These are phyloP conservation scores for Suillus subaureus DNA, from an alignment of 768 basidiomycete species.

Conservation along the genomic window DNA sequence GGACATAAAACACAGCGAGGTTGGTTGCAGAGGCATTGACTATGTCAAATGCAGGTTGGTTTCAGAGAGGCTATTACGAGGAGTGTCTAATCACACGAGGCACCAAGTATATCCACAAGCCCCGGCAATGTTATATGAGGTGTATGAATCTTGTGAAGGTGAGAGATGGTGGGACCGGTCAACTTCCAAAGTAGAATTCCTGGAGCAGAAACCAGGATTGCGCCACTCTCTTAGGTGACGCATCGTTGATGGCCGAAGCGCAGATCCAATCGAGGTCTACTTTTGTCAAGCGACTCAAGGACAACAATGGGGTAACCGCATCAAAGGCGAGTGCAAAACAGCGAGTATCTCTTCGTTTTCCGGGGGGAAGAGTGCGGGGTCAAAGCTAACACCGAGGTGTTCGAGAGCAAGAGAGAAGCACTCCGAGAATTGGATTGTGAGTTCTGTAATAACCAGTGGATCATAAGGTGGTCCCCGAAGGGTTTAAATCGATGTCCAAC, in stretches of 20 bases:
- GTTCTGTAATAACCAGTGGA: background rate
- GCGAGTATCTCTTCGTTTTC: background rate
- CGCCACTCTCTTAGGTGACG: background rate
- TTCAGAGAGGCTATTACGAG: no score
- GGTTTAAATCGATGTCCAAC: no score
- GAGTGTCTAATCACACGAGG: no score
- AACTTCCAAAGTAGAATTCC: background rate
- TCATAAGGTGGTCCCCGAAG: background rate
- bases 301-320: background rate
- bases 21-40: no score
- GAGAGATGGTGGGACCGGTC: background rate
- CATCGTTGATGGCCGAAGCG: background rate
- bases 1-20: no score
- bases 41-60: no score
- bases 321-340: no score
- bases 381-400: background rate
- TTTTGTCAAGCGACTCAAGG: background rate
- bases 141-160: background rate
- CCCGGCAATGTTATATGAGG: constrained; percentile 1
- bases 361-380: background rate
- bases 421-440: background rate
- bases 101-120: no score
- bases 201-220: constrained; percentile 1
- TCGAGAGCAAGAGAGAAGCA: background rate
- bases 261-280: background rate